These are phyloP conservation scores for Leccinum subtestaceum DNA, from an alignment of 768 basidiomycete genomes.

Conservation along the genomic window DNA sequence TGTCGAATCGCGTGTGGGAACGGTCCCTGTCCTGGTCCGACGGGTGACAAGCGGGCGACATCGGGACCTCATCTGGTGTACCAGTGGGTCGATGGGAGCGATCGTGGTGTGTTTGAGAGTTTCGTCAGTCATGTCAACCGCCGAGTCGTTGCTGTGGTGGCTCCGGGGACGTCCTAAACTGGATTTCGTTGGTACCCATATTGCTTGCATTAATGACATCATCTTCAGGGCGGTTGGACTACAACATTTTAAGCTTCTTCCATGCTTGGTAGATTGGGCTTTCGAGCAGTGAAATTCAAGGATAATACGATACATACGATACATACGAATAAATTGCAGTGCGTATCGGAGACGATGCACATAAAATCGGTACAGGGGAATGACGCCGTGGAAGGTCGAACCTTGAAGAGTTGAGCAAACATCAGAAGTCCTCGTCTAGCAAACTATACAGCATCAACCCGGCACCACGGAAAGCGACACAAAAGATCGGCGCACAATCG, in stretches of 20 bases:
- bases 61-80: constrained; percentile 34
- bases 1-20: constrained; percentile 27
- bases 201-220: background rate
- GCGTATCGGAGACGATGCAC: background rate
- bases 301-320: background rate
- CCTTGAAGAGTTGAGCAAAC: background rate
- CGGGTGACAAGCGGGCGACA: constrained; percentile 8
- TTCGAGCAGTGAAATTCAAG: background rate
- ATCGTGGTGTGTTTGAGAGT: constrained; percentile 60
- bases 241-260: background rate
- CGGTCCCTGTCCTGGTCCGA: constrained; percentile 15
- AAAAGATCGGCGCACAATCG: constrained; percentile 35
- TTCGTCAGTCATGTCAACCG: constrained; percentile 64
- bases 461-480: background rate
- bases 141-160: constrained; percentile 34
- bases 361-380: background rate
- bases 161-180: background rate
- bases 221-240: background rate
- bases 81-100: constrained; percentile 61
- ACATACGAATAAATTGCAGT: background rate
- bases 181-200: background rate
- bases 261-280: background rate
- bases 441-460: constrained; percentile 2
- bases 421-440: constrained; percentile 20
- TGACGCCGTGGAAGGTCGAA: background rate